These are phyloP conservation scores for Xylariaceae sp. DNA, from an alignment of 2,329 filamentous ascomycete species.

Conservation along the genomic window DNA sequence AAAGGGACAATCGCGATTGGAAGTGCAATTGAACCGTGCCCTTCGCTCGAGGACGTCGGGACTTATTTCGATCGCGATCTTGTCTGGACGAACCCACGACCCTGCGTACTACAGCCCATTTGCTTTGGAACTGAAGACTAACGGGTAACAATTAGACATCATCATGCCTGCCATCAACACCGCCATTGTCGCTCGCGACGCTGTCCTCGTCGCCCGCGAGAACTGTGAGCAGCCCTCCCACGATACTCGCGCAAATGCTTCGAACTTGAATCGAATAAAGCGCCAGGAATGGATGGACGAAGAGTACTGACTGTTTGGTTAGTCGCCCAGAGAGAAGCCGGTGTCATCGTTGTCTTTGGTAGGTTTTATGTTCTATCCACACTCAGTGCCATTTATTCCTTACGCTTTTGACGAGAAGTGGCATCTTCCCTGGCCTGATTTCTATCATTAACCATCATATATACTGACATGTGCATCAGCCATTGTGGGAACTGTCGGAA, in stretches of 20 bases:
- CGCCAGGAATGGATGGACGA: no score
- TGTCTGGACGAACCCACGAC: background rate
- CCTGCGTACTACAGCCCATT: constrained; percentile 13
- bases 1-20: no score
- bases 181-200: constrained; percentile 32
- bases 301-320: constrained; percentile 9
- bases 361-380: no score
- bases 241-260: background rate
- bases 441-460: background rate
- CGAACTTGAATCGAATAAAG: no score
- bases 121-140: no score
- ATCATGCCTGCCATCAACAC: constrained; percentile 34
- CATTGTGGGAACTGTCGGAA: constrained; percentile 32
- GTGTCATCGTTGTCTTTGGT: constrained; percentile 33
- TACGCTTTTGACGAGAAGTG: no score
- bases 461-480: constrained; percentile 15
- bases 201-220: constrained; percentile 28
- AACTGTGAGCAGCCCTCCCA: constrained; percentile 25
- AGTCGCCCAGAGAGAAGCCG: constrained; percentile 30
- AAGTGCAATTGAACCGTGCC: background rate
- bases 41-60: background rate
- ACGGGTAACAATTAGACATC: constrained; percentile 19
- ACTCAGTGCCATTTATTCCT: no score
- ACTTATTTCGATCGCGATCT: background rate
- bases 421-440: background rate